Evolutionary conservation across 1,284 basidiomycete genomes (phyloP).

Genomic region (Cyathus pygmaeus): DNA sequence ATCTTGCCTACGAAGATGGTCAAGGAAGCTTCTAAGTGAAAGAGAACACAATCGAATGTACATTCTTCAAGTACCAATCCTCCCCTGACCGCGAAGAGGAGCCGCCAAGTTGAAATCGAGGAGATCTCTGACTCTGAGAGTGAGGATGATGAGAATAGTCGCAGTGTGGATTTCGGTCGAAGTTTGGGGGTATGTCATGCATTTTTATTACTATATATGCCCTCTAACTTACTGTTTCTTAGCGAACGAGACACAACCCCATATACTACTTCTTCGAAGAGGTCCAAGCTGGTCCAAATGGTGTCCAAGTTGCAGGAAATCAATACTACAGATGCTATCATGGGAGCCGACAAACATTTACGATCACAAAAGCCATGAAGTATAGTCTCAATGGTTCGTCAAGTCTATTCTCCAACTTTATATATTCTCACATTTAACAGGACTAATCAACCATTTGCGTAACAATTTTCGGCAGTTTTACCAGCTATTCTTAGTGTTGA

Average conservation of each 20-base stretch:
- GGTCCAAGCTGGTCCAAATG: conserved; percentile 2
- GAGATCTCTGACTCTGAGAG: no score
- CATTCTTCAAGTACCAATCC: no score
- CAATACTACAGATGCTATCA: conserved; percentile 31
- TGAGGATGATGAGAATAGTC: no score
- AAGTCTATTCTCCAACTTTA: no score
- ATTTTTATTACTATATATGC: not conserved
- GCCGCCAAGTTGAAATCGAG: no score
- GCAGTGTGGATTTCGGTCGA: not conserved
- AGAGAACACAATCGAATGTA: not conserved
- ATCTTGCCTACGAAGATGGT: not conserved
- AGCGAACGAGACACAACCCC: conserved; percentile 7
- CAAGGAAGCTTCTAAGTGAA: not conserved
- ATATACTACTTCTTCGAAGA: conserved; percentile 29
- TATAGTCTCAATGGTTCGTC: conserved; percentile 22
- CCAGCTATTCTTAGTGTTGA: conserved; percentile 6
- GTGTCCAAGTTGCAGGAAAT: conserved; percentile 11
- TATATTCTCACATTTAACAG: conserved; percentile 5
- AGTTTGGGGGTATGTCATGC: not conserved
- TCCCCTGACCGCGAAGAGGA: not conserved
- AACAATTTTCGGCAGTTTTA: conserved; percentile 5
- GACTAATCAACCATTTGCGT: conserved; percentile 14
- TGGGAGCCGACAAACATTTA: conserved; percentile 22
- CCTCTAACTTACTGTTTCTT: not conserved
- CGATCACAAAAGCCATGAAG: conserved; percentile 26